Percentiles rank a stretch among this genome's conserved stretches.
phyloP scores from a whole-genome alignment of 345 rosid species.

The Dimocarpus longan region DNA sequence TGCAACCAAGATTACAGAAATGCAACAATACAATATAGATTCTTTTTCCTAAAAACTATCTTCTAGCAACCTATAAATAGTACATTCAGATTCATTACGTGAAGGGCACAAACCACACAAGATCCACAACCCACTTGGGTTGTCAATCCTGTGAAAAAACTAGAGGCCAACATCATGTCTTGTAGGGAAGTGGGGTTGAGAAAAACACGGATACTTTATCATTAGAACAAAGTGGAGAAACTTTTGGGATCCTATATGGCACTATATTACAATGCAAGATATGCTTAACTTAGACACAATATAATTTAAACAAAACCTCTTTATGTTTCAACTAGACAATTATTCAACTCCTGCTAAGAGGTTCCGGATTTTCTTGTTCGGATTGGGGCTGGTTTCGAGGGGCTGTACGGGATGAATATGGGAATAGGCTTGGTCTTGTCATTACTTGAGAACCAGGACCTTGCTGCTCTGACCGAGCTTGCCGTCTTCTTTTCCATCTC shows the following conservation, averaged over 20 bases:
- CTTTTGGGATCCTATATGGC: conserved; percentile 6
- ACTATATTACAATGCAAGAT: conserved; percentile 14
- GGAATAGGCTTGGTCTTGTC: conserved; percentile 37
- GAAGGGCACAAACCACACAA: neutral
- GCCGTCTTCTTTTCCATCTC: conserved; percentile 72
- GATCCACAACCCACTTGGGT: no score
- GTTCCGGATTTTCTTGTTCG: conserved; percentile 28
- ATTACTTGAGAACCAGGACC: conserved; percentile 17
- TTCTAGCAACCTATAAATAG: neutral
- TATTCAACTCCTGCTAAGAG: conserved; percentile 14
- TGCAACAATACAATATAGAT: neutral
- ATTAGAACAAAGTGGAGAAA: neutral
- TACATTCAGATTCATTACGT: neutral
- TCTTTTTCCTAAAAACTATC: neutral
- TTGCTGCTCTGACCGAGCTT: conserved; percentile 34
- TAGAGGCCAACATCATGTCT: no score
- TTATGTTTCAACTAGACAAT: conserved; percentile 5
- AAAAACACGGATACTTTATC: neutral
- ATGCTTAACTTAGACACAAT: neutral
- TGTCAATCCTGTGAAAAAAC: no score
- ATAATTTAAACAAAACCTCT: neutral
- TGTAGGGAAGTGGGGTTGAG: no score
- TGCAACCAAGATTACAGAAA: neutral
- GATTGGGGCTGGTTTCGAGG: conserved; percentile 11
- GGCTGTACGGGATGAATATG: conserved; percentile 24